A percentile compares a stretch with the other conserved stretches of the same genome.
Evolutionary conservation across 106 monocot genomes (phyloP).

Genomic region (Vanilla planifolia): DNA sequence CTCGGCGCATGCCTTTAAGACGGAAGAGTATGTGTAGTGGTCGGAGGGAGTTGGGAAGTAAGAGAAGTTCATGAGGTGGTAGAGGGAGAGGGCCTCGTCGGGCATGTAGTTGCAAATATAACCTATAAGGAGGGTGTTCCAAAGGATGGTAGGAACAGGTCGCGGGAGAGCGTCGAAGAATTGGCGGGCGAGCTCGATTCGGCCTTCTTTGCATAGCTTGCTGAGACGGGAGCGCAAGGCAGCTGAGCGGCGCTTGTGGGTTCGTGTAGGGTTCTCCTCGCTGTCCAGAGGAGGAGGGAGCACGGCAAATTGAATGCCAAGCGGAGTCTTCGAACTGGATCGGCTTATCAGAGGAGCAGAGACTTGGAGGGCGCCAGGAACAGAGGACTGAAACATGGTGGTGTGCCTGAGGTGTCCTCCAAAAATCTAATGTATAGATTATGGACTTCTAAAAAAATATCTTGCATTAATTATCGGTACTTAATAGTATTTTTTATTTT

Average conservation of each 20-base stretch:
- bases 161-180: slow-evolving; percentile 57
- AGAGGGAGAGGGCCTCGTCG: slow-evolving; percentile 56
- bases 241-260: background rate
- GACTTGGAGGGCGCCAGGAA: background rate
- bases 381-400: background rate
- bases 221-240: slow-evolving; percentile 33
- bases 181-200: slow-evolving; percentile 51
- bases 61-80: slow-evolving; percentile 42
- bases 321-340: background rate
- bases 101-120: slow-evolving; percentile 72
- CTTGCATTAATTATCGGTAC: no score
- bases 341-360: background rate
- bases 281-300: background rate
- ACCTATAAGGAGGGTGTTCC: slow-evolving; percentile 87
- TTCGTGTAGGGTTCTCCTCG: background rate
- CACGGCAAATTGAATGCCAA: background rate
- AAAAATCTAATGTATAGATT: no score
- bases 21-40: slow-evolving; percentile 77
- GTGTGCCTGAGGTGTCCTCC: no score
- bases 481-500: no score
- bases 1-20: slow-evolving; percentile 72
- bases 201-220: slow-evolving; percentile 54
- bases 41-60: slow-evolving; percentile 21
- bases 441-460: no score
- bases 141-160: slow-evolving; percentile 57